phyloP scores from a whole-genome alignment of 2,329 filamentous ascomycete genomes.

The Aureobasidium sp. region DNA sequence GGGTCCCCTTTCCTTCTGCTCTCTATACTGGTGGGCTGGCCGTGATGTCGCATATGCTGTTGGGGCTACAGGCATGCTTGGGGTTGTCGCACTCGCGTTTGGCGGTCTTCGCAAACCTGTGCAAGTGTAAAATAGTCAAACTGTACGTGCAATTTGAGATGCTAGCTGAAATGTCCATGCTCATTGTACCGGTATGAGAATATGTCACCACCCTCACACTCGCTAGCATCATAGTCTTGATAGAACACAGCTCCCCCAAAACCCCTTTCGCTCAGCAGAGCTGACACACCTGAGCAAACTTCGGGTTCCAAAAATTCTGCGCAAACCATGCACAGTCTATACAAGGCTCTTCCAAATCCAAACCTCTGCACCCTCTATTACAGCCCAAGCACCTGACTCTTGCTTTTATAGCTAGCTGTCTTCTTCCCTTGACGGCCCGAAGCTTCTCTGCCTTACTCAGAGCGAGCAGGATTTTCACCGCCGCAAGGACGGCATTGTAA shows the following conservation, averaged over 20 bases:
- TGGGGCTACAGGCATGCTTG: slow-evolving; percentile 71
- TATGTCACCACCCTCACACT: background rate
- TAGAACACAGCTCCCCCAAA: background rate
- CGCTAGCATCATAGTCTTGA: background rate
- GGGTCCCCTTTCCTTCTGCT: slow-evolving; percentile 85
- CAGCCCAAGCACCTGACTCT: background rate
- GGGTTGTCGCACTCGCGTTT: slow-evolving; percentile 64
- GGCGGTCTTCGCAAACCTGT: slow-evolving; percentile 58
- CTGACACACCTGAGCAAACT: background rate
- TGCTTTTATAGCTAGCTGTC: background rate
- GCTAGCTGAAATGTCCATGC: background rate
- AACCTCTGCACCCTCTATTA: background rate
- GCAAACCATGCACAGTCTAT: background rate
- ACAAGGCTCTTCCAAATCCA: background rate
- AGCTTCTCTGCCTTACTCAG: no score
- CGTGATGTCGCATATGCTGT: slow-evolving; percentile 74
- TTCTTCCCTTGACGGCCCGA: background rate
- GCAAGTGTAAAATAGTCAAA: background rate
- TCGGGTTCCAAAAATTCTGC: background rate
- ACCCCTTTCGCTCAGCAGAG: background rate
- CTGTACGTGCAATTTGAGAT: background rate
- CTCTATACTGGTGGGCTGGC: slow-evolving; percentile 97
- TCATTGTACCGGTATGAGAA: background rate
- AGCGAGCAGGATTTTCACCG: no score
- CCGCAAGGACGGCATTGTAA: no score